Percentiles rank a stretch among this genome's conserved stretches.
These are phyloP conservation scores for Terana coerulea DNA, from an alignment of 768 basidiomycete species.

Conservation along the genomic window DNA sequence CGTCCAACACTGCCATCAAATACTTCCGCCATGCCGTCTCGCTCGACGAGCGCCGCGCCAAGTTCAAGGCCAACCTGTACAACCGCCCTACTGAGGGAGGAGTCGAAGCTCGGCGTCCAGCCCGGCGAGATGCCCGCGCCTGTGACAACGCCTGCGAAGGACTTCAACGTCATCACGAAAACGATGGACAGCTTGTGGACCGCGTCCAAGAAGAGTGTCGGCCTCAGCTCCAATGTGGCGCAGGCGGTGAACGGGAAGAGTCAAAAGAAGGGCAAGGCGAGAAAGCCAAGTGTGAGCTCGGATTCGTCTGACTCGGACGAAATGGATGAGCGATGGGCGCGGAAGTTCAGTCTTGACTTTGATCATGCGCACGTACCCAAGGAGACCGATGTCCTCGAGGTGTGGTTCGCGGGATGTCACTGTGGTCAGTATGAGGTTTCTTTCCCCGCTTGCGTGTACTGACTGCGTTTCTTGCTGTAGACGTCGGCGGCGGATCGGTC, in stretches of 20 bases:
- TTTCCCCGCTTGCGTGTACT: background rate
- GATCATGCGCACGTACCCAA: background rate
- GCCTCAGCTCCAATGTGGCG: no score
- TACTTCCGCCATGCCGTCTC: slow-evolving; percentile 70
- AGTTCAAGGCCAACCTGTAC: slow-evolving; percentile 38
- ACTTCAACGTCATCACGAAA: background rate
- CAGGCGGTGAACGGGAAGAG: background rate
- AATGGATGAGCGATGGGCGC: no score
- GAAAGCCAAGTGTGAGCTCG: background rate
- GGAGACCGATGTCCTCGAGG: slow-evolving; percentile 64
- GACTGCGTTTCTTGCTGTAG: slow-evolving; percentile 29
- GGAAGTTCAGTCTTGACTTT: no score
- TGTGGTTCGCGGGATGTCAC: slow-evolving; percentile 80
- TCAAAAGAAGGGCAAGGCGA: background rate
- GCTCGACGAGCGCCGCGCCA: slow-evolving; percentile 64
- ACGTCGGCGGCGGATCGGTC: slow-evolving; percentile 73
- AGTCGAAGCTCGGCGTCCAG: slow-evolving; percentile 42
- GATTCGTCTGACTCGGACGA: slow-evolving; percentile 1
- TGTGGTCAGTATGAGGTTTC: slow-evolving; percentile 42
- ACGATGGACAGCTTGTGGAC: background rate
- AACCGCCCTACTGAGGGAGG: slow-evolving; percentile 27
- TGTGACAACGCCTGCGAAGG: slow-evolving; percentile 7
- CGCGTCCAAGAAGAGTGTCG: background rate
- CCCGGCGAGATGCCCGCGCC: slow-evolving; percentile 45
- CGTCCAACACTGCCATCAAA: slow-evolving; percentile 53